Base-by-base conservation (phyloP, 2,329 filamentous ascomycete species). In the Huntiella bhutanensis region DNA sequence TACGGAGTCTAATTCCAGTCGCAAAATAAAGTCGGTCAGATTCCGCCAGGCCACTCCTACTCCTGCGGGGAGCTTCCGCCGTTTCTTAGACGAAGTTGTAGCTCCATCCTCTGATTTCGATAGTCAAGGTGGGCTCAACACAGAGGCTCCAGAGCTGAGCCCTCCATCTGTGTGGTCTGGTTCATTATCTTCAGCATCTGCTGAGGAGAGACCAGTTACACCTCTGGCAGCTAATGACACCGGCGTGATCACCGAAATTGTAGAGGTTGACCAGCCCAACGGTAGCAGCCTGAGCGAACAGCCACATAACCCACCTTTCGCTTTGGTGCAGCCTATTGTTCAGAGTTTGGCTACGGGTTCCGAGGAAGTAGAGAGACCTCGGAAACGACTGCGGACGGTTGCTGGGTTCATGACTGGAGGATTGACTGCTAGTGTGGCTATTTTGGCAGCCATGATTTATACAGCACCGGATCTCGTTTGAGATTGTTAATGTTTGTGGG, bases 361-460 rank as follows among this genome's bases (percentile, higher is more conserved):
- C 5, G 4, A 42, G 11, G 40, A 42, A 13, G 40, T 13, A n/a
- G 28, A 40, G 12, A 40, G 43, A 28, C 47, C 58, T n/a, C 44
- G 53, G 2, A 62, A 61, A 55, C 53, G 54, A 37, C 48, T 54
- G 6, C 54, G 56, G 33, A 53, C 52, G 42, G 17, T 43, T 12
- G 32, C 41, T 11, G 28, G 13, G 6, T 16, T 16, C 4, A 15
- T 43, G 17, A 52, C 36, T 12, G 62, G 62, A 7, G 59, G 59
- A 13, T 55, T 57, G 16, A 56, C 58, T 5, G 56, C 57, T 8
- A 59, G 60, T 6, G 56, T 59, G 1, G 58, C 60, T 44, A 55
- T 64, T 2, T 50, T 64, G 8, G 57, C 58, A 1, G 59, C 60
- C 1, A 53, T 64, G 10, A 59, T 64, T 37, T 62, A 60, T 50